Conservation (phyloP, 2,329 filamentous ascomycete species). For the Clarireedia homoeocarpa region DNA sequence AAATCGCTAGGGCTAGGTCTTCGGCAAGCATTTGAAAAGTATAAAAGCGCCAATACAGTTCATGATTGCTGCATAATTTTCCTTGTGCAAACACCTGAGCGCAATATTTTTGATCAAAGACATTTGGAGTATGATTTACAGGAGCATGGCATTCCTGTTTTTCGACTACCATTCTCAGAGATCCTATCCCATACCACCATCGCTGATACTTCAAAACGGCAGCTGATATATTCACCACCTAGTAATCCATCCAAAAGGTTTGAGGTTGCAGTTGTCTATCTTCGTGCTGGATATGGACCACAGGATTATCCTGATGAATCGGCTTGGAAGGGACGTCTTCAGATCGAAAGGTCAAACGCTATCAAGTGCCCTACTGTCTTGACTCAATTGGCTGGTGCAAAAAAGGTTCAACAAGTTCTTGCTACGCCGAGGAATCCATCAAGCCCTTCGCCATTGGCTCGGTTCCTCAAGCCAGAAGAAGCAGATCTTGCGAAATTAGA, state of each 20-base stretch:
- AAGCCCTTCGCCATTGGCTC: slow-evolving; percentile 54
- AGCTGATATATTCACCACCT: slow-evolving; percentile 73
- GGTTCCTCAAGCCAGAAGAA: slow-evolving; percentile 56
- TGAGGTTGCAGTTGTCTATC: slow-evolving; percentile 86
- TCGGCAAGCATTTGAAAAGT: slow-evolving; percentile 67
- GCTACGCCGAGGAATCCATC: slow-evolving; percentile 60
- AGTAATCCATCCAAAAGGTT: slow-evolving; percentile 59
- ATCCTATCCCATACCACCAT: slow-evolving; percentile 65
- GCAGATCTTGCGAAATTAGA: slow-evolving; percentile 49
- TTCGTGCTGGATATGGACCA: slow-evolving; percentile 83
- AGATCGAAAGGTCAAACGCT: slow-evolving; percentile 80
- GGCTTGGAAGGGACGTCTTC: slow-evolving; percentile 77
- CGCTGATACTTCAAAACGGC: slow-evolving; percentile 51
- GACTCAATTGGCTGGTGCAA: slow-evolving; percentile 87
- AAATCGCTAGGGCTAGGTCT: slow-evolving; percentile 72
- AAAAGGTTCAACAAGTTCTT: slow-evolving; percentile 95
- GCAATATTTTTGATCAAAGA: slow-evolving; percentile 92
- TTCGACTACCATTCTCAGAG: slow-evolving; percentile 68
- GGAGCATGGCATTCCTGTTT: slow-evolving; percentile 58
- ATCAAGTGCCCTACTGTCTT: slow-evolving; percentile 93
- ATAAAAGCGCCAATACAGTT: slow-evolving; percentile 47
- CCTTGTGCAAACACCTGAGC: slow-evolving; percentile 75
- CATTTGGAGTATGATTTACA: slow-evolving; percentile 76
- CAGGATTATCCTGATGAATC: slow-evolving; percentile 66
- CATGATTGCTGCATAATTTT: slow-evolving; percentile 68